Percentiles rank a stretch among this genome's conserved stretches.
These are phyloP conservation scores for Ophiostoma novo-ulmi DNA, from an alignment of 2,329 filamentous ascomycete species.

Conservation along the genomic window DNA sequence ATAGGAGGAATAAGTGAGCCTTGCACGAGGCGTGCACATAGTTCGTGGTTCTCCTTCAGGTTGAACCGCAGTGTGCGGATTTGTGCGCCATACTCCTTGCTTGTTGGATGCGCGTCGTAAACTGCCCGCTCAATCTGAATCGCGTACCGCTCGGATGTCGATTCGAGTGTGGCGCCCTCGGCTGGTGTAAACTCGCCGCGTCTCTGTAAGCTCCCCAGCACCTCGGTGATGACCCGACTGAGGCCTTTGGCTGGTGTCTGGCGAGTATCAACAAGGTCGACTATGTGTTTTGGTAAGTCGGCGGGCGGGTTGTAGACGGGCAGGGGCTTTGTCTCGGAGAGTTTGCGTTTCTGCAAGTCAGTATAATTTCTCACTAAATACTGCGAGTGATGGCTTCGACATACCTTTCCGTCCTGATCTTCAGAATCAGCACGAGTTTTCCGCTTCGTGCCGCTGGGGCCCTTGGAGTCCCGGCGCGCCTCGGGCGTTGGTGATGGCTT, in stretches of 20 bases:
- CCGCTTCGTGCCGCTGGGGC: conserved; percentile 41
- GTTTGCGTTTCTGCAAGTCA: conserved; percentile 43
- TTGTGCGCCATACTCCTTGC: conserved; percentile 54
- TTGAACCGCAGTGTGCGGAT: conserved; percentile 77
- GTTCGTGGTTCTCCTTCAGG: conserved; percentile 77
- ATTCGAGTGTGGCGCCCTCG: conserved; percentile 58
- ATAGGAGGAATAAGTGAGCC: conserved; percentile 66
- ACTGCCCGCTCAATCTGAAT: conserved; percentile 74
- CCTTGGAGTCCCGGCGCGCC: conserved; percentile 35
- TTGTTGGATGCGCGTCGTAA: conserved; percentile 49
- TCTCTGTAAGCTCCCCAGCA: conserved; percentile 63
- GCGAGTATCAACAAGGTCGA: conserved; percentile 57
- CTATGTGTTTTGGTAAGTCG: conserved; percentile 48
- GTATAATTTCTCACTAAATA: neutral
- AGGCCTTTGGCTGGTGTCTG: conserved; percentile 66
- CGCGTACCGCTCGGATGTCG: conserved; percentile 63
- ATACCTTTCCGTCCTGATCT: conserved; percentile 44
- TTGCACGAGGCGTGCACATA: conserved; percentile 70
- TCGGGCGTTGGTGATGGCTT: conserved; percentile 39
- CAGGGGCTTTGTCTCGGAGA: conserved; percentile 46
- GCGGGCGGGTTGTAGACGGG: conserved; percentile 46
- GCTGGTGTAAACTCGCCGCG: conserved; percentile 58
- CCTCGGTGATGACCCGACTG: conserved; percentile 61
- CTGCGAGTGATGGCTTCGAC: conserved; percentile 32
- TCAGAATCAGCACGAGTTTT: conserved; percentile 55